Evolutionary conservation across 805 yeast genomes (phyloP).

Genomic region (Zygosaccharomyces gambellarensis): DNA sequence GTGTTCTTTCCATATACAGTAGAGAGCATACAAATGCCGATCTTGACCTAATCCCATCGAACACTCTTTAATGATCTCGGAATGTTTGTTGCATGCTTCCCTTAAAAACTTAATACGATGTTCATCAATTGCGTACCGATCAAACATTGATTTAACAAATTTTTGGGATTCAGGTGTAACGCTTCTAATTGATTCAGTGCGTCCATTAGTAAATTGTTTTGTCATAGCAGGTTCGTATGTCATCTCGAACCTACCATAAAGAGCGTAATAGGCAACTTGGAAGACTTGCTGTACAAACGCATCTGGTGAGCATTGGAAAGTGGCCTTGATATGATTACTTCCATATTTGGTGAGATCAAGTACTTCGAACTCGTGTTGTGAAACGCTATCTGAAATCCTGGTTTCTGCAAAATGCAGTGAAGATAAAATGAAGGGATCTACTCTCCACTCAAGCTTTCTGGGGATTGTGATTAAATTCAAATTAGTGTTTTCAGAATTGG

Average conservation of each 20-base stretch:
- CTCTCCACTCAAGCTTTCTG: conserved; percentile 82
- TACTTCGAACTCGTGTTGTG: conserved; percentile 82
- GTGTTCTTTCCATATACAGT: conserved; percentile 70
- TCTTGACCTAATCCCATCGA: conserved; percentile 85
- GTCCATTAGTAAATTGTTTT: conserved; percentile 76
- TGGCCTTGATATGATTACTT: conserved; percentile 62
- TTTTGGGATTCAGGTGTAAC: conserved; percentile 75
- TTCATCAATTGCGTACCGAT: conserved; percentile 52
- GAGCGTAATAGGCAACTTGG: conserved; percentile 87
- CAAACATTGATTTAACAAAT: conserved; percentile 82
- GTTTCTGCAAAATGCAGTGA: conserved; percentile 89
- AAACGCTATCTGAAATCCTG: conserved; percentile 75
- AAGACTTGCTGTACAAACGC: conserved; percentile 92
- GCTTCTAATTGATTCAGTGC: conserved; percentile 88
- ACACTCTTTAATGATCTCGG: conserved; percentile 61
- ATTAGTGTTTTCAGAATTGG: not conserved
- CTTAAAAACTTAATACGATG: conserved; percentile 54
- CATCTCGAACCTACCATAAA: conserved; percentile 88
- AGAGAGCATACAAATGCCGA: conserved; percentile 81
- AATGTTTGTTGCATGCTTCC: conserved; percentile 68
- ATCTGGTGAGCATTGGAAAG: conserved; percentile 86
- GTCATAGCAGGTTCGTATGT: conserved; percentile 98
- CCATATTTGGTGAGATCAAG: conserved; percentile 70
- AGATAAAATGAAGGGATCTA: conserved; percentile 70
- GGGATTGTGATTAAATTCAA: conserved; percentile 63